Evolutionary conservation across 2,329 filamentous ascomycete genomes (phyloP).

Genomic region (Phoma sp.): DNA sequence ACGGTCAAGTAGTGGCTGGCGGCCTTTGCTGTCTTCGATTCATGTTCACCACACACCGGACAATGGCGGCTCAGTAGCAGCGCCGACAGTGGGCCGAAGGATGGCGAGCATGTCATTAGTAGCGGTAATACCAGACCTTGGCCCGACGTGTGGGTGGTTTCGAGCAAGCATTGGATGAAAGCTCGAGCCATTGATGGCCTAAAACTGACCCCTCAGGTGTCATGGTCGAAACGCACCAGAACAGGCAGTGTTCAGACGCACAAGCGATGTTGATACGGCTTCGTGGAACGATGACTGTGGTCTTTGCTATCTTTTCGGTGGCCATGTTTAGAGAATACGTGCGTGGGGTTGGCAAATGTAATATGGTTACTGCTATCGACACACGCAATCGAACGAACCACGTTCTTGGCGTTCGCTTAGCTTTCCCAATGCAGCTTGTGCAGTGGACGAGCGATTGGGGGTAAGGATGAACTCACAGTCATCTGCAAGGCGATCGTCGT

Average conservation of each 20-base stretch:
- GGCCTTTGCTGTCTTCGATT: constrained; percentile 13
- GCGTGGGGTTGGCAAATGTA: not conserved
- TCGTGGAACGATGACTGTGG: constrained; percentile 8
- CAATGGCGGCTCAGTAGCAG: constrained; percentile 8
- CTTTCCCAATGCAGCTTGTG: constrained; percentile 17
- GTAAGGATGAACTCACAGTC: not conserved
- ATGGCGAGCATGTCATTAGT: constrained; percentile 4
- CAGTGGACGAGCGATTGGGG: not conserved
- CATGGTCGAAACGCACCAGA: constrained; percentile 21
- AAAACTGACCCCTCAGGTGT: constrained; percentile 17
- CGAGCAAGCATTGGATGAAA: constrained; percentile 16
- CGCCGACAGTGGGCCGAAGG: constrained; percentile 15
- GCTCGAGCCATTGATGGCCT: constrained; percentile 18
- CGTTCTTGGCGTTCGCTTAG: constrained; percentile 30
- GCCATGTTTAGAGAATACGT: not conserved
- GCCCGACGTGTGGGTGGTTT: constrained; percentile 35
- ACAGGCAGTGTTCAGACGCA: constrained; percentile 10
- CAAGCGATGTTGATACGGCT: constrained; percentile 5
- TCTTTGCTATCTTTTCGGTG: not conserved
- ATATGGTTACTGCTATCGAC: constrained; percentile 14
- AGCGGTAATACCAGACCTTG: constrained; percentile 33
- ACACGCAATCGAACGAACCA: constrained; percentile 20
- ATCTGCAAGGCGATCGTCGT: not conserved
- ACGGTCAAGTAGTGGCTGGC: not conserved
- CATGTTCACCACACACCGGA: constrained; percentile 17